phyloP scores from a whole-genome alignment of 2,329 filamentous ascomycete genomes.

The Aschersonia sp. region DNA sequence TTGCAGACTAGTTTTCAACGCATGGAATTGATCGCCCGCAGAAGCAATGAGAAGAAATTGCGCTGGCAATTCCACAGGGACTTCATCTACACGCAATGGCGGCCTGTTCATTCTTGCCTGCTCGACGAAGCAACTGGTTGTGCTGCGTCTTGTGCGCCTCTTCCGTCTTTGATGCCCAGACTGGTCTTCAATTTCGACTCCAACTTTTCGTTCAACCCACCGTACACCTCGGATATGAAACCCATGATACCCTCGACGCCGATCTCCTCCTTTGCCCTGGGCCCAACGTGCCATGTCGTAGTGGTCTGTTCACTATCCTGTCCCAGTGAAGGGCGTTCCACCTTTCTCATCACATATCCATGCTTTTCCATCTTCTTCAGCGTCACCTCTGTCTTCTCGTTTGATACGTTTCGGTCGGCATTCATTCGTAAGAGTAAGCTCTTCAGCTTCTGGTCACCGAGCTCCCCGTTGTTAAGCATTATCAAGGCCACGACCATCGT shows the following conservation, averaged over 20 bases:
- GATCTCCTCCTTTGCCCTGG: slow-evolving; percentile 74
- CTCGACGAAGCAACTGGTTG: not conserved
- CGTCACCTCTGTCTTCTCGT: slow-evolving; percentile 61
- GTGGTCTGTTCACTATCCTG: slow-evolving; percentile 58
- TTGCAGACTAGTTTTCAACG: no score
- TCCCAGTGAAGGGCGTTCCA: slow-evolving; percentile 41
- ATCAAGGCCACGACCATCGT: slow-evolving; percentile 69
- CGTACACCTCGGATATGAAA: slow-evolving; percentile 50
- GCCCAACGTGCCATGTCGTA: slow-evolving; percentile 65
- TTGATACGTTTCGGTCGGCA: slow-evolving; percentile 57
- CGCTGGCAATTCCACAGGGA: not conserved
- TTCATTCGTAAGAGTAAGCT: slow-evolving; percentile 64
- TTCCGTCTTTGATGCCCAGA: slow-evolving; percentile 32
- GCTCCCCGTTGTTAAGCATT: slow-evolving; percentile 52
- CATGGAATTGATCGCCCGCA: no score
- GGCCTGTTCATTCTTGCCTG: no score
- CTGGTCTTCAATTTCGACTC: slow-evolving; percentile 47
- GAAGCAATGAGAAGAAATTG: no score
- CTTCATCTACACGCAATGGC: no score
- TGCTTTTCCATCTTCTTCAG: slow-evolving; percentile 65
- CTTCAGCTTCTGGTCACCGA: slow-evolving; percentile 67
- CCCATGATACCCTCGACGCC: slow-evolving; percentile 61
- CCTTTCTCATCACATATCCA: slow-evolving; percentile 64
- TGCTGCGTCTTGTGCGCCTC: not conserved
- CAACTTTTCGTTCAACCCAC: slow-evolving; percentile 35